Evolutionary conservation across 2,329 filamentous ascomycete genomes (phyloP).

Genomic region (Penicillium frequentans): DNA sequence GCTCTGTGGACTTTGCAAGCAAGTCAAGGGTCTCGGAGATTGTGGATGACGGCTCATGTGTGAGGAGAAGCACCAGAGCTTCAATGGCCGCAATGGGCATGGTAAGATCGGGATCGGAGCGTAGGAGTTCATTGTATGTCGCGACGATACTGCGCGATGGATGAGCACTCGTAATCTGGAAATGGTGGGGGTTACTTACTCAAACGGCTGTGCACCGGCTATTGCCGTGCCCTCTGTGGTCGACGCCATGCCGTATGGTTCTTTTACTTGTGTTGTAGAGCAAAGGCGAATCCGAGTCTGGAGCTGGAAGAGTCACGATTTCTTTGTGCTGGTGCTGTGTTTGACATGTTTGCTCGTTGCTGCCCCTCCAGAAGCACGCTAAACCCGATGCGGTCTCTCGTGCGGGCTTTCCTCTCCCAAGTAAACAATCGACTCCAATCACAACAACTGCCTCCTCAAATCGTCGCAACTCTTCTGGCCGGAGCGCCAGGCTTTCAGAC

Average conservation of each 20-base stretch:
- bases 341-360: constrained; percentile 37
- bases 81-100: constrained; percentile 96
- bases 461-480: constrained; percentile 6
- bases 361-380: constrained; percentile 34
- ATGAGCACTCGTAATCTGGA: constrained; percentile 15
- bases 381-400: constrained; percentile 26
- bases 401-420: constrained; percentile 22
- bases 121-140: constrained; percentile 64
- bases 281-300: constrained; percentile 1
- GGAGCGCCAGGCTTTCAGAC: neutral
- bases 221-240: constrained; percentile 19
- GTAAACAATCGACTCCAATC: constrained; percentile 37
- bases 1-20: constrained; percentile 72
- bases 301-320: constrained; percentile 24
- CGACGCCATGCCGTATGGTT: constrained; percentile 30
- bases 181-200: constrained; percentile 28
- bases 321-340: constrained; percentile 25
- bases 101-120: constrained; percentile 77
- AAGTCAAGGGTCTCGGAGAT: constrained; percentile 92
- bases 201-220: constrained; percentile 35
- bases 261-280: neutral
- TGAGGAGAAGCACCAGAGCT: constrained; percentile 82
- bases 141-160: constrained; percentile 55
- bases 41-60: constrained; percentile 75
- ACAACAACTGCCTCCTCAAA: constrained; percentile 23